Evolutionary conservation across 1,139 yeast species (phyloP).

Genomic region (Candida neerlandica): DNA sequence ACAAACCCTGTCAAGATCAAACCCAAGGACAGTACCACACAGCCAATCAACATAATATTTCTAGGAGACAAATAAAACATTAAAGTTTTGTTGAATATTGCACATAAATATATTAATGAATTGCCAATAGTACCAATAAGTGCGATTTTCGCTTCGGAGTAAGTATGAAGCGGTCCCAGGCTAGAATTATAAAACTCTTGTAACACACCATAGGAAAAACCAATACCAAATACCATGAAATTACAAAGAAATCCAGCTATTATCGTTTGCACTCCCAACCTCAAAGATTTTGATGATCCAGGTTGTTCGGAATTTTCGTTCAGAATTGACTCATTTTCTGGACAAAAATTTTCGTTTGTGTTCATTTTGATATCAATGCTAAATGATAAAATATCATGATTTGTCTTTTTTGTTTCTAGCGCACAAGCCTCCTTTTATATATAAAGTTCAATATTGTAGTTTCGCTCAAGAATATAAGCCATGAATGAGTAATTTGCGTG

Average conservation of each 20-base stretch:
- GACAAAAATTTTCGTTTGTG: background rate
- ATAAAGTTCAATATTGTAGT: background rate
- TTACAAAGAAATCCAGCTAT: slow-evolving; percentile 34
- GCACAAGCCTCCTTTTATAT: no score
- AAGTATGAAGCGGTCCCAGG: slow-evolving; percentile 27
- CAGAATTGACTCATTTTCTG: background rate
- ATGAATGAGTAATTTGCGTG: background rate
- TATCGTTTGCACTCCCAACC: slow-evolving; percentile 15
- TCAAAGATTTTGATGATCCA: background rate
- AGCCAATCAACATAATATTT: slow-evolving; percentile 28
- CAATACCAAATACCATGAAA: slow-evolving; percentile 36
- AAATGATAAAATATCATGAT: no score
- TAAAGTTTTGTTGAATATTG: slow-evolving; percentile 27
- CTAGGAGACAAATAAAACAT: slow-evolving; percentile 22
- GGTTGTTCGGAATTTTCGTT: background rate
- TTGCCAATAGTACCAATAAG: slow-evolving; percentile 32
- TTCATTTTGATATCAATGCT: background rate
- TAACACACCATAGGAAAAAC: slow-evolving; percentile 38
- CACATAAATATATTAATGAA: slow-evolving; percentile 29
- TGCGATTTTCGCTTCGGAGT: slow-evolving; percentile 29
- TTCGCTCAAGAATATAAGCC: background rate
- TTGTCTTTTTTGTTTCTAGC: no score
- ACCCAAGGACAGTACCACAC: slow-evolving; percentile 29
- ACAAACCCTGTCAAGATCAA: slow-evolving; percentile 29
- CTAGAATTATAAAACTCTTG: slow-evolving; percentile 33